These are phyloP conservation scores for Neltuma alba DNA, from an alignment of 306 rosid species.

Conservation along the genomic window DNA sequence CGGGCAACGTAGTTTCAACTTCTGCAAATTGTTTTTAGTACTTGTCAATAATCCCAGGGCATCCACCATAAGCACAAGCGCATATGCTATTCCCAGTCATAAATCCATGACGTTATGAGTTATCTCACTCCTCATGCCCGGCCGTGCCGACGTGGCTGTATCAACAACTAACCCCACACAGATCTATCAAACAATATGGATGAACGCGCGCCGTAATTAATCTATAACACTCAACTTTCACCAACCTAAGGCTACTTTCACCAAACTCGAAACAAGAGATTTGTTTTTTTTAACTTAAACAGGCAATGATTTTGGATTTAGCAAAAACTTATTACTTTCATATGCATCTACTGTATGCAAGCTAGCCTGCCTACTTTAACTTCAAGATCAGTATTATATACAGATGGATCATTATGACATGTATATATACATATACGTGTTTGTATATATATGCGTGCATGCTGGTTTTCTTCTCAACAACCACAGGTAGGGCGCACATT, in stretches of 20 bases:
- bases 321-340: constrained; percentile 9
- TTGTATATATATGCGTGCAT: too few relatives aligned
- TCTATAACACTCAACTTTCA: background rate
- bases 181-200: constrained; percentile 1
- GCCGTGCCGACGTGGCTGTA: background rate
- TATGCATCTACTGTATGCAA: background rate
- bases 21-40: constrained; percentile 44
- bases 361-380: constrained; percentile 10
- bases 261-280: constrained; percentile 4
- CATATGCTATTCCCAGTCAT: background rate
- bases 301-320: constrained; percentile 32
- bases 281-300: background rate
- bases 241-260: background rate
- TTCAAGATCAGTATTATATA: background rate
- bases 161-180: constrained; percentile 30
- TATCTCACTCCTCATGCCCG: constrained; percentile 35
- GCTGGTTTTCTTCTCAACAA: too few relatives aligned
- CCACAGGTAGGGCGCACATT: too few relatives aligned
- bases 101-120: constrained; percentile 25
- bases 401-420: constrained; percentile 10
- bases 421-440: too few relatives aligned
- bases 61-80: constrained; percentile 37
- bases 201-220: background rate
- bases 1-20: constrained; percentile 17
- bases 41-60: constrained; percentile 46